A percentile compares a stretch with the other conserved stretches of the same genome.
phyloP scores from a whole-genome alignment of 345 rosid genomes.

The Punica granatum region DNA sequence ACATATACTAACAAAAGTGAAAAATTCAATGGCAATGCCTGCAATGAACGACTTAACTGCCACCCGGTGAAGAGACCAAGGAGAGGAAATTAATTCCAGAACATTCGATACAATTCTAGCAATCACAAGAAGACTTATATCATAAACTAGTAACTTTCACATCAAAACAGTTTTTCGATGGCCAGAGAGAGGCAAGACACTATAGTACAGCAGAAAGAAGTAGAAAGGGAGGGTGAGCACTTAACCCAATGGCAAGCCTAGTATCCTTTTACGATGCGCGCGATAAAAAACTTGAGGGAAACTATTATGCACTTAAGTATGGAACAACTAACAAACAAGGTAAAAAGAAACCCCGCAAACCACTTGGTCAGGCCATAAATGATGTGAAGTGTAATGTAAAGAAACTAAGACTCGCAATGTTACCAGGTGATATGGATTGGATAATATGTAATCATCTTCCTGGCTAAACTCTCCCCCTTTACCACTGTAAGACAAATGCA shows the following conservation, averaged over 20 bases:
- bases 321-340: neutral
- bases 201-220: neutral
- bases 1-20: neutral
- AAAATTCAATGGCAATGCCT: neutral
- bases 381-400: neutral
- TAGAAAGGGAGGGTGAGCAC: neutral
- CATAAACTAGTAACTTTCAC: neutral
- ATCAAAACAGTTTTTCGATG: neutral
- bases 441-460: slow-evolving; percentile 85
- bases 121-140: neutral
- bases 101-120: neutral
- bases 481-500: slow-evolving; percentile 42
- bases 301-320: neutral
- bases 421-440: slow-evolving; percentile 98
- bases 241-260: neutral
- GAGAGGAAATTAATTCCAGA: neutral
- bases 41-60: neutral
- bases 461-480: slow-evolving; percentile 65
- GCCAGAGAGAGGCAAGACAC: neutral
- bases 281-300: neutral
- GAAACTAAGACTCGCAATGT: slow-evolving; percentile 1
- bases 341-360: neutral
- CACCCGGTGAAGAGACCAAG: neutral
- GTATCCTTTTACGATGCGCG: neutral
- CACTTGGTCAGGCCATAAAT: neutral